Evolutionary conservation across 768 basidiomycete species (phyloP).

Genomic region (Plicaturopsis crispa): DNA sequence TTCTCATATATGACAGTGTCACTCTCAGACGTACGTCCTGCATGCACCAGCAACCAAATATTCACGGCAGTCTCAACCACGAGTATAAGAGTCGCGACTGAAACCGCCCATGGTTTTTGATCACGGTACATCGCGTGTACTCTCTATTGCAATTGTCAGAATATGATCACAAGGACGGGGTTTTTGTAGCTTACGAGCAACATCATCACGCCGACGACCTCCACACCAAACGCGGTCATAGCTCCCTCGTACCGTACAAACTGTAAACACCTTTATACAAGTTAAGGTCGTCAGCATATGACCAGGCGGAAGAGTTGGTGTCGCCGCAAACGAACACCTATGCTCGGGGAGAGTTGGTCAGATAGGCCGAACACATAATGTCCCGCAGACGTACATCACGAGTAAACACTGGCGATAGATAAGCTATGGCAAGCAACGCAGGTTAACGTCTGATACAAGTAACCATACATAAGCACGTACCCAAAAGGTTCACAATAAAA

Average conservation of each 20-base stretch:
- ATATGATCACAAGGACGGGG: neutral
- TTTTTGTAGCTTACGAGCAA: constrained; percentile 26
- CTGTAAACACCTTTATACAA: constrained; percentile 11
- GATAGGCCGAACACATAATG: constrained; percentile 23
- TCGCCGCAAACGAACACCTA: no score
- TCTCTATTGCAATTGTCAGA: neutral
- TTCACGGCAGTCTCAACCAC: constrained; percentile 38
- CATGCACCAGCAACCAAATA: constrained; percentile 45
- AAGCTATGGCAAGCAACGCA: no score
- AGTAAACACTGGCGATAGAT: constrained; percentile 7
- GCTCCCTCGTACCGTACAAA: constrained; percentile 21
- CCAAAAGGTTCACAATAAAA: no score
- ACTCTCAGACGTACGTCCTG: constrained; percentile 34
- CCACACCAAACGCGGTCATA: constrained; percentile 30
- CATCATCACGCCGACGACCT: constrained; percentile 31
- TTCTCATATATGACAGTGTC: constrained; percentile 29
- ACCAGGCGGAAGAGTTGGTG: no score
- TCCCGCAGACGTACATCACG: constrained; percentile 21
- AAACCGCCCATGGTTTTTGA: neutral
- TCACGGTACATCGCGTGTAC: neutral
- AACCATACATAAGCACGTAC: no score
- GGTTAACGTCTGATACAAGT: no score
- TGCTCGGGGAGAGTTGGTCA: constrained; percentile 18
- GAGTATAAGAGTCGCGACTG: constrained; percentile 19
- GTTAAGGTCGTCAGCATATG: no score